These are phyloP conservation scores for Hymenoscyphus salicellus DNA, from an alignment of 2,329 filamentous ascomycete genomes.

Conservation along the genomic window DNA sequence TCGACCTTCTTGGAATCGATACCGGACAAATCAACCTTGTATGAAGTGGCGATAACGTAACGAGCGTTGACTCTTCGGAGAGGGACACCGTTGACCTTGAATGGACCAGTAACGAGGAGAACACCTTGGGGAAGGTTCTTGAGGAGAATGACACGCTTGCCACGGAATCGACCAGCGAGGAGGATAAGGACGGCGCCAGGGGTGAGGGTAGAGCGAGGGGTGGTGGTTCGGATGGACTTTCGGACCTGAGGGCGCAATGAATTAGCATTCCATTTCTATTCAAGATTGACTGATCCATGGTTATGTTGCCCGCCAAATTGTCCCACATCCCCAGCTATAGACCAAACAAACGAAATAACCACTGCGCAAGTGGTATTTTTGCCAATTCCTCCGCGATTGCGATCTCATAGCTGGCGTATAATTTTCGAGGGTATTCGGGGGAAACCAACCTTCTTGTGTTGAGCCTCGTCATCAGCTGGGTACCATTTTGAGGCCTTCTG, in stretches of 20 bases:
- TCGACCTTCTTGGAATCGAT: constrained; percentile 89
- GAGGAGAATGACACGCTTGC: constrained; percentile 99
- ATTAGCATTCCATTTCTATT: constrained; percentile 11
- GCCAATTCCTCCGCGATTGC: constrained; percentile 13
- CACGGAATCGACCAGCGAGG: constrained; percentile 98
- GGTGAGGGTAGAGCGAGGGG: constrained; percentile 83
- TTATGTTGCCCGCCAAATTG: not conserved
- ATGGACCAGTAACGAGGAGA: constrained; percentile 97
- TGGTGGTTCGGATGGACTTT: constrained; percentile 86
- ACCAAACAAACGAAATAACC: not conserved
- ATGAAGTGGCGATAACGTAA: constrained; percentile 89
- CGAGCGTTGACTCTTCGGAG: constrained; percentile 90
- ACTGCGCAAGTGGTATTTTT: not conserved
- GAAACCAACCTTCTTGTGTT: constrained; percentile 85
- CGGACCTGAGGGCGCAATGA: constrained; percentile 65
- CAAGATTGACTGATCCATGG: constrained; percentile 4
- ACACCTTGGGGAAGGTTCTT: constrained; percentile 97
- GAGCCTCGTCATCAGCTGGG: constrained; percentile 84
- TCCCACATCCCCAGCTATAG: not conserved
- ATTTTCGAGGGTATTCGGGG: constrained; percentile 13
- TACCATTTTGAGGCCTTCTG: constrained; percentile 99
- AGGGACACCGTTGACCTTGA: constrained; percentile 99
- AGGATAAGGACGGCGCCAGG: constrained; percentile 97
- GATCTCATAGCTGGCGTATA: not conserved
- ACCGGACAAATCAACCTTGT: constrained; percentile 78